Base-by-base conservation (phyloP, 2,329 filamentous ascomycete species). In the Phialophora tarda region DNA sequence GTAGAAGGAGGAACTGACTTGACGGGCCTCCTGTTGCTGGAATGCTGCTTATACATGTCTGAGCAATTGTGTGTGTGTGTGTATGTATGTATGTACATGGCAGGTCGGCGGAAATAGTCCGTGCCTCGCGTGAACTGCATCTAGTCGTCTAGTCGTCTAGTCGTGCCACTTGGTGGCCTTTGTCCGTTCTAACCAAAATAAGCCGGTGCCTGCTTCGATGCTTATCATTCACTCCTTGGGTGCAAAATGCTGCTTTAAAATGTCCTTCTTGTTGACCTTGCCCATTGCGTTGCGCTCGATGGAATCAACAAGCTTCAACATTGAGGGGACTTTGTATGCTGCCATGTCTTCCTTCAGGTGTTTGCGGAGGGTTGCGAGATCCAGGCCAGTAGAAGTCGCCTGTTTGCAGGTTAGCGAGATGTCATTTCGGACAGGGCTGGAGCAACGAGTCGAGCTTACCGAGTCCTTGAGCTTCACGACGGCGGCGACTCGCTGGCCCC, bases 221-320 rank as follows among this genome's bases (percentile, higher is more conserved):
- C n/a, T 11, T 11, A 34, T 11, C 30, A 1, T 23, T 62, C 55
- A 66, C 60, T 59, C 30, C 44, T 59, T 59, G 2, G 64, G 55
- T 41, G 28, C 65, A 75, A 85, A 85, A 2, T 84, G 78, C 66
- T 79, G 74, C 63, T 79, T 78, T 1, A 84, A 78, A 51, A 86
- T 75, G 17, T 78, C 75, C 73, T 85, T 85, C 73, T 86, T 86
- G 68, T 86, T 86, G 41, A 86, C 80, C 73, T 99, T 99, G 41
- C 95, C 95, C 95, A 99, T 99, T 32, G 93, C 94, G 80, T 99
- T 99, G 73, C 92, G 83, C 11, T 92, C 91, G 71, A 99, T 94
- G 47, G 86, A 79, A 21, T 91, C 87, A 34, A 98, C 88, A 5
- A 96, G 81, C 77, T 88, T 89, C 81, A 98, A 84, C 71, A 96